Base-by-base conservation (phyloP, 2,329 filamentous ascomycete species). In the Pyrenophora tritici-repentis region DNA sequence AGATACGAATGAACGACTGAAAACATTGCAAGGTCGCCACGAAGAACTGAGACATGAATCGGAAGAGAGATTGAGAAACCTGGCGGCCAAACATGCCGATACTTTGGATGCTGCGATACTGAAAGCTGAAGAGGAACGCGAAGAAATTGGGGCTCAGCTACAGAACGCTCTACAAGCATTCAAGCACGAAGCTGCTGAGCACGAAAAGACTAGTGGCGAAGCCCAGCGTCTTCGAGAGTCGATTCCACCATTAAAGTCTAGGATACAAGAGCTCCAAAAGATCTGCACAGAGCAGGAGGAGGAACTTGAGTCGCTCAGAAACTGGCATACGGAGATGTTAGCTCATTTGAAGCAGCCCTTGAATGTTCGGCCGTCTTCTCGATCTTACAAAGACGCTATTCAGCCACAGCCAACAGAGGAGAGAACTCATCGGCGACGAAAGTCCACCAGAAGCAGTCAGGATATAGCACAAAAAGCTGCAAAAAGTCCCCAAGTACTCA, bases 231-330 rank as follows among this genome's bases (percentile, higher is more conserved):
- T 63, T 8, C 63, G 66, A 37, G 45, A 33, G 2, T 53, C 53
- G 3, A 47, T 68, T 5, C 57, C 56, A 2, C 38, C 54, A 6
- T 48, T 71, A 2, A 58, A 70, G 39, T 32, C 36, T 2, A 63
- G 56, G 39, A 53, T 65, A 4, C 53, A 66, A 32, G 58, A 68
- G 37, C 66, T 73, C 13, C 55, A 55, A n/a, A 50, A 67, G 2
- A 46, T 60, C 3, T 69, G 62, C 26, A 47, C 51, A 17, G 59
- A 66, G 33, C 70, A 73, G 39, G 66, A 71, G 16, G 60, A 63
- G 22, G 65, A 71, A 47, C 48, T 73, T 0, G 51, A 68, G 7
- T 65, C 65, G 20, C 44, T 70, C 2, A 62, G 55, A 42, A 56
- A 65, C 7, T 40, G 61, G 33, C 64, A 60, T 26, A 68, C 49